phyloP scores from a whole-genome alignment of 2,329 filamentous ascomycete genomes.

The Lizonia empirigonia region DNA sequence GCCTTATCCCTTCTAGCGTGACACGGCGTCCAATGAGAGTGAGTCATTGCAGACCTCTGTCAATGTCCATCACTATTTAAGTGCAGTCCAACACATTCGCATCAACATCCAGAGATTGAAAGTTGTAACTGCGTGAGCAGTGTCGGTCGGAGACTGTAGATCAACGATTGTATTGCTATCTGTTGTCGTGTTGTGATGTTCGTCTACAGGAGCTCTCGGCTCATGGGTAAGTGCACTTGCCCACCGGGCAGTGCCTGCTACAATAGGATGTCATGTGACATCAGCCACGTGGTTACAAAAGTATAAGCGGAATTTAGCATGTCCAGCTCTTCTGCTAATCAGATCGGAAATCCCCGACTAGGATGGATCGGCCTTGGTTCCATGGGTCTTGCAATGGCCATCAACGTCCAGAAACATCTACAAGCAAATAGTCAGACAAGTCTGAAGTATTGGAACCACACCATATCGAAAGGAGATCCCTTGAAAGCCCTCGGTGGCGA shows the following conservation, averaged over 20 bases:
- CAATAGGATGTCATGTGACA: too few relatives aligned
- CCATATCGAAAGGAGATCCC: slow-evolving; percentile 52
- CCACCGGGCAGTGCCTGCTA: too few relatives aligned
- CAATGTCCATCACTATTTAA: not conserved
- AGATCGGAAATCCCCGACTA: not conserved
- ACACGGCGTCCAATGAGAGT: slow-evolving; percentile 6
- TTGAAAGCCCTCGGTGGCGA: slow-evolving; percentile 37
- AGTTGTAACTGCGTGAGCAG: too few relatives aligned
- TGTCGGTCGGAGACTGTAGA: too few relatives aligned
- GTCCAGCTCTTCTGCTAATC: not conserved
- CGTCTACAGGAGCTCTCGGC: too few relatives aligned
- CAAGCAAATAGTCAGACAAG: slow-evolving; percentile 18
- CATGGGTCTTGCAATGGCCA: slow-evolving; percentile 59
- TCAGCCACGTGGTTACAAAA: not conserved
- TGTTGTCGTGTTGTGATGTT: too few relatives aligned
- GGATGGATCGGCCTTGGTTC: slow-evolving; percentile 55
- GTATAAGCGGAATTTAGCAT: not conserved
- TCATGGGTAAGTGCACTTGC: too few relatives aligned
- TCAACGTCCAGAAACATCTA: slow-evolving; percentile 56
- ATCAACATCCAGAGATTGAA: not conserved
- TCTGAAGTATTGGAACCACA: slow-evolving; percentile 55
- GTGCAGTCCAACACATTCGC: not conserved
- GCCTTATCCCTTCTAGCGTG: slow-evolving; percentile 15
- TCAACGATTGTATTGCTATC: too few relatives aligned
- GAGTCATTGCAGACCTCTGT: slow-evolving; percentile 9